A percentile compares a stretch with the other conserved stretches of the same genome.
These are phyloP conservation scores for Aspergillus sojae DNA, from an alignment of 2,329 filamentous ascomycete species.

Conservation along the genomic window DNA sequence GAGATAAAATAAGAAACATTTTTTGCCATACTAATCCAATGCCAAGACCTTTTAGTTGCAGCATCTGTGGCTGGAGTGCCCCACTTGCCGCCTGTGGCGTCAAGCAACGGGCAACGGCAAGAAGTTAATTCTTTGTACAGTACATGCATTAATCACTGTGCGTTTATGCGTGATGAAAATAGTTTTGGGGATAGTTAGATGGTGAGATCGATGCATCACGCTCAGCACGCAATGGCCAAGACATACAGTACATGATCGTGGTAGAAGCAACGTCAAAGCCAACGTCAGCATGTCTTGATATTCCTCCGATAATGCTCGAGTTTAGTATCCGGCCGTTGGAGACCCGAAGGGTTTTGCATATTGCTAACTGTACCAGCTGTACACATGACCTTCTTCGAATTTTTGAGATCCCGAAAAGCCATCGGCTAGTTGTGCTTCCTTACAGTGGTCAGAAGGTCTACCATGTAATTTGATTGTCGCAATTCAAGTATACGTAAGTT, in stretches of 20 bases:
- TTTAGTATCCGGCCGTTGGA: background rate
- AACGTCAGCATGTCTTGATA: slow-evolving; percentile 3
- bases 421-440: background rate
- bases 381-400: background rate
- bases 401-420: background rate
- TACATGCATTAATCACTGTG: background rate
- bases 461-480: background rate
- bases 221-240: background rate
- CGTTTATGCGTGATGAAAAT: background rate
- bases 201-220: background rate
- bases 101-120: background rate
- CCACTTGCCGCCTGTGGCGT: slow-evolving; percentile 10
- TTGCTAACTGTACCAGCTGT: background rate
- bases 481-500: background rate
- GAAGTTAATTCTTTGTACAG: background rate
- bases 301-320: background rate
- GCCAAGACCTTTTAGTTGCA: slow-evolving; percentile 3
- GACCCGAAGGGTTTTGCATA: background rate
- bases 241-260: background rate
- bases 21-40: background rate
- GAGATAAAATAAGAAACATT: slow-evolving; percentile 2
- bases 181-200: background rate
- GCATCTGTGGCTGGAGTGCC: slow-evolving; percentile 6
- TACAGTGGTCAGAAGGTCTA: background rate
- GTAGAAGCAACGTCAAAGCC: slow-evolving; percentile 4